Evolutionary conservation across 1,139 yeast genomes (phyloP).

Genomic region (Ogataea hybrid): DNA sequence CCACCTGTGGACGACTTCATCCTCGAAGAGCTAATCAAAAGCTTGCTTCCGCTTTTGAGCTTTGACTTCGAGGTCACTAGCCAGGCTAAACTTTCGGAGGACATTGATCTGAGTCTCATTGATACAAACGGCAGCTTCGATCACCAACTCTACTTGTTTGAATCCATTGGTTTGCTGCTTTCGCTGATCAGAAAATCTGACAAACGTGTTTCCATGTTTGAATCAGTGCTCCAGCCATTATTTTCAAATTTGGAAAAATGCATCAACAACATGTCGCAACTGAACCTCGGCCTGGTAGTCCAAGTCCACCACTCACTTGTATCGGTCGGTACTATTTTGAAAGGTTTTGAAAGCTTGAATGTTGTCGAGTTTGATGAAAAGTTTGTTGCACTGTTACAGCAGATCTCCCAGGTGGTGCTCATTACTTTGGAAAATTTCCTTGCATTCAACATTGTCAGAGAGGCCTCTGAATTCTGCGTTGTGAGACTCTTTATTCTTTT

Average conservation of each 20-base stretch:
- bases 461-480: slow-evolving; percentile 82
- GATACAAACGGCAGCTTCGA: slow-evolving; percentile 63
- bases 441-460: slow-evolving; percentile 69
- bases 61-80: slow-evolving; percentile 26
- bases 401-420: slow-evolving; percentile 66
- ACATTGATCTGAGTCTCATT: slow-evolving; percentile 39
- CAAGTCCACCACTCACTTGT: slow-evolving; percentile 85
- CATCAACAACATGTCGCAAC: slow-evolving; percentile 42
- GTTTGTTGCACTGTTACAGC: slow-evolving; percentile 31
- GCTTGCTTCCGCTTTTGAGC: slow-evolving; percentile 29
- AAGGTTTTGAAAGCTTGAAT: slow-evolving; percentile 62
- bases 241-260: slow-evolving; percentile 71
- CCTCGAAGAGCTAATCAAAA: slow-evolving; percentile 48
- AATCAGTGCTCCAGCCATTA: slow-evolving; percentile 71
- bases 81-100: slow-evolving; percentile 25
- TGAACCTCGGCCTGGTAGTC: slow-evolving; percentile 47
- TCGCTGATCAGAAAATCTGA: slow-evolving; percentile 42
- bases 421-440: slow-evolving; percentile 79
- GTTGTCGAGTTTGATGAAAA: slow-evolving; percentile 27
- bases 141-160: slow-evolving; percentile 79
- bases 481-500: slow-evolving; percentile 82
- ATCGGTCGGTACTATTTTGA: slow-evolving; percentile 87
- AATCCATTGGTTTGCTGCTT: slow-evolving; percentile 69
- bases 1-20: slow-evolving; percentile 55
- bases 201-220: slow-evolving; percentile 50